Percentiles rank a stretch among this genome's conserved stretches.
These are phyloP conservation scores for Inosperma sp. DNA, from an alignment of 768 basidiomycete species.

Conservation along the genomic window DNA sequence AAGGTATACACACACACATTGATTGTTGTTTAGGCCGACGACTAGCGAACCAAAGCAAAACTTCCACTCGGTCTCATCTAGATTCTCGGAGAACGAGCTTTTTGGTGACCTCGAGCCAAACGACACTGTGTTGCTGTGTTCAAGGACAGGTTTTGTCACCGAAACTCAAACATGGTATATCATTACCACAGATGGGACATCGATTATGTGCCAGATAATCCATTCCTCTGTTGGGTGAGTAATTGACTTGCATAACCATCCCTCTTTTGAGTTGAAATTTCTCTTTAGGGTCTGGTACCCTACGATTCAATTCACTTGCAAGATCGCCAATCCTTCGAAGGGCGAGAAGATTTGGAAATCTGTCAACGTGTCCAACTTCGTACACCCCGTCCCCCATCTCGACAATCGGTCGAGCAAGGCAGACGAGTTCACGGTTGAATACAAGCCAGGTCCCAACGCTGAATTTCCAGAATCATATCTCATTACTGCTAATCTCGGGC, in stretches of 20 bases:
- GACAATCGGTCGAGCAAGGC: conserved; percentile 86
- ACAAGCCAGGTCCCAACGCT: conserved; percentile 49
- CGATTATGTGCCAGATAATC: conserved; percentile 79
- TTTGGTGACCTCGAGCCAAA: conserved; percentile 70
- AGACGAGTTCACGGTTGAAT: conserved; percentile 76
- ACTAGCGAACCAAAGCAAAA: conserved; percentile 65
- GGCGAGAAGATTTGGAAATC: conserved; percentile 80
- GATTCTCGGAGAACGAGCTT: conserved; percentile 48
- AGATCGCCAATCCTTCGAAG: conserved; percentile 74
- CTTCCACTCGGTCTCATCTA: conserved; percentile 77
- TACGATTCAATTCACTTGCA: conserved; percentile 91
- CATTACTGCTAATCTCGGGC: conserved; percentile 72
- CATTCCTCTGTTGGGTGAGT: conserved; percentile 85
- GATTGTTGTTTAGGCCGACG: conserved; percentile 43
- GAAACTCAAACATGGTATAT: conserved; percentile 91
- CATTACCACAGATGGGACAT: conserved; percentile 72
- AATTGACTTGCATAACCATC: conserved; percentile 9
- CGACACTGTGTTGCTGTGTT: conserved; percentile 81
- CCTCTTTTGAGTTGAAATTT: not conserved
- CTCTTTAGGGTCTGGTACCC: conserved; percentile 80
- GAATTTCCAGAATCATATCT: conserved; percentile 73
- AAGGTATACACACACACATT: conserved; percentile 12
- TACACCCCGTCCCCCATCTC: conserved; percentile 64
- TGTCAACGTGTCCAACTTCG: conserved; percentile 77
- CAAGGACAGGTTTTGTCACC: conserved; percentile 70